Base-by-base conservation (phyloP, 225 moss, liverwort and hornwort species). In the Thuidium tamariscinum region DNA sequence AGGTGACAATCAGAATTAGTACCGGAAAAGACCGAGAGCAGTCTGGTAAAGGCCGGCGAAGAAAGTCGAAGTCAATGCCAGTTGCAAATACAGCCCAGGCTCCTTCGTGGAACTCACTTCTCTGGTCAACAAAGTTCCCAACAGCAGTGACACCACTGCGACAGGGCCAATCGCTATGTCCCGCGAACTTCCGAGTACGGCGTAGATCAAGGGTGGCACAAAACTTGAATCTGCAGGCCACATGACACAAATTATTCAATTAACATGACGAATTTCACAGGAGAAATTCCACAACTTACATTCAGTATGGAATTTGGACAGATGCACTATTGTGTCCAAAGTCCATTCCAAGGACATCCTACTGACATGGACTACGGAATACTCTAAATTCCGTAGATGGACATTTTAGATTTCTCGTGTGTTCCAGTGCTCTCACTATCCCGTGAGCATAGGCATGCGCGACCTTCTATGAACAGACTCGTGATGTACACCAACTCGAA, bases 21-120 rank as follows among this genome's bases (percentile, higher is more conserved):
- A 85, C 85, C 98, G 87, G 5, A 87, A 36, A 27, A 87, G 11
- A 23, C 87, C 87, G 64, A 87, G 81, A n/a, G 41, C 64, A 51
- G 54, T 2, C 55, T 87, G 87, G 87, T 82, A 19, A 23, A 87
- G n/a, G 21, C 87, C 87, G 52, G 87, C 87, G 82, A 87, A 87
- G 74, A 87, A 87, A 15, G 87, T 87, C 25, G 87, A 13, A 7
- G 87, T 87, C 0, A 87, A 21, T 41, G 87, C 87, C 41, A 87
- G 65, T 12, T 82, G 74, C 81, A 87, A 55, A 34, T 87, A 87
- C 3, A 73, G 64, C 26, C 0, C 21, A 18, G 64, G 55, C 10
- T 87, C 3, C 44, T 54, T 26, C 74, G 54, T n/a, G 18, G 54
- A 27, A 21, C 10, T 44, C 9, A 74, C 81, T 20, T 87, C 87